phyloP scores from a whole-genome alignment of 352 stramenopile genomes.

The Stramenopiles sp. region DNA sequence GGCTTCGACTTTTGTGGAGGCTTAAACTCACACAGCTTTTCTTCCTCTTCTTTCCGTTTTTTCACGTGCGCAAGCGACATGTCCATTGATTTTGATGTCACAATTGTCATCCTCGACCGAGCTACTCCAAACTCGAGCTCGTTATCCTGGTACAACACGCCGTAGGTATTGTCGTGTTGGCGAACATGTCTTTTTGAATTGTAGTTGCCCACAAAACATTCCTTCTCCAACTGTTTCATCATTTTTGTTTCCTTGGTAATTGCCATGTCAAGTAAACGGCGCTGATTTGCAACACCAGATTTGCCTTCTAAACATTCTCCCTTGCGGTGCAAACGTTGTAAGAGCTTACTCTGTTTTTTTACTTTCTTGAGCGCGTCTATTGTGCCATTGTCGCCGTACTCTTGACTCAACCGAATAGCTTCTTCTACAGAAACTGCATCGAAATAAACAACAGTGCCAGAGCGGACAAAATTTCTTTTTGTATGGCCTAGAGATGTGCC shows the following conservation, averaged over 20 bases:
- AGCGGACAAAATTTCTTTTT: background rate
- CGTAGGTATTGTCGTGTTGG: background rate
- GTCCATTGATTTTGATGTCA: background rate
- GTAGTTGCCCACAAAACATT: no score
- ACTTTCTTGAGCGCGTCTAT: background rate
- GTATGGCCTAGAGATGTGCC: background rate
- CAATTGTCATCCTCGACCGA: background rate
- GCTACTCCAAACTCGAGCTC: background rate
- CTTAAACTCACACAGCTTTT: no score
- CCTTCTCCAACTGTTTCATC: no score
- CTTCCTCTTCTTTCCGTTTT: slow-evolving; percentile 6
- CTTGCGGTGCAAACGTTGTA: background rate
- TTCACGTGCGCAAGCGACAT: background rate
- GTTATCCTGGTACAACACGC: background rate
- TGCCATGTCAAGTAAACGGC: background rate
- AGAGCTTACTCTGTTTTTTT: background rate
- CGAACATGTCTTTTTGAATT: background rate
- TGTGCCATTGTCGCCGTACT: background rate
- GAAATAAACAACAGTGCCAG: background rate
- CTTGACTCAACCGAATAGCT: background rate
- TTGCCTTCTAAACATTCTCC: background rate
- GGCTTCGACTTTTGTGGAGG: no score
- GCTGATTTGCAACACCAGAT: background rate
- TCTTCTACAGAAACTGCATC: background rate
- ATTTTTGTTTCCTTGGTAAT: background rate